Evolutionary conservation across 305 asterid species (phyloP).

Genomic region (Fraxinus floribunda): DNA sequence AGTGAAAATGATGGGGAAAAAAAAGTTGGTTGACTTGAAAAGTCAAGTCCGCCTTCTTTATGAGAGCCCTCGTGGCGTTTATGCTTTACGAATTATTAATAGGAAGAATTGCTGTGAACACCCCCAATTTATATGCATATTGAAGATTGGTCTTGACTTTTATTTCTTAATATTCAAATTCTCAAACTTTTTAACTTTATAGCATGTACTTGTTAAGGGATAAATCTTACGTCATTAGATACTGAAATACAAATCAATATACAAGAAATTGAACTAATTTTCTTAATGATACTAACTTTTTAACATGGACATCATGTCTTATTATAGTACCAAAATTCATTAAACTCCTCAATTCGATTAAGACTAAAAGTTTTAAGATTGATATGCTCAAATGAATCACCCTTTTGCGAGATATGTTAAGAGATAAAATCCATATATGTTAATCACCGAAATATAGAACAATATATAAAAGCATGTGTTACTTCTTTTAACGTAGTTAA

Average conservation of each 20-base stretch:
- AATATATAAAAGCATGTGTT: no score
- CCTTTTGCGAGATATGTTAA: not conserved
- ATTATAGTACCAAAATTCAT: not conserved
- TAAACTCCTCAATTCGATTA: not conserved
- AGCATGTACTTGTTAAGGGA: not conserved
- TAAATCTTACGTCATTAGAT: not conserved
- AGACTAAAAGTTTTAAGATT: not conserved
- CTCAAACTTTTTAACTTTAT: not conserved
- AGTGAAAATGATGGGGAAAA: not conserved
- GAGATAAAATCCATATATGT: not conserved
- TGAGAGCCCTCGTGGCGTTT: constrained; percentile 9
- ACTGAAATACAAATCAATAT: not conserved
- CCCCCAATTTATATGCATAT: not conserved
- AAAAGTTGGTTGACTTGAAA: constrained; percentile 12
- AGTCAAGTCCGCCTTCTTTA: constrained; percentile 32
- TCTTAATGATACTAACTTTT: not conserved
- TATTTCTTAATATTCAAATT: not conserved
- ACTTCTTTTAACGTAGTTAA: no score
- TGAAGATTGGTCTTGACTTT: not conserved
- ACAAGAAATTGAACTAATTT: not conserved
- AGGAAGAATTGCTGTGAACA: not conserved
- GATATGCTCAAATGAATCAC: not conserved
- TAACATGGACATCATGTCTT: not conserved
- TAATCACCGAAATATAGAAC: not conserved
- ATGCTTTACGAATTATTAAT: not conserved